phyloP scores from a whole-genome alignment of 169 alveolate species.

The Cryptosporidium viatorum region DNA sequence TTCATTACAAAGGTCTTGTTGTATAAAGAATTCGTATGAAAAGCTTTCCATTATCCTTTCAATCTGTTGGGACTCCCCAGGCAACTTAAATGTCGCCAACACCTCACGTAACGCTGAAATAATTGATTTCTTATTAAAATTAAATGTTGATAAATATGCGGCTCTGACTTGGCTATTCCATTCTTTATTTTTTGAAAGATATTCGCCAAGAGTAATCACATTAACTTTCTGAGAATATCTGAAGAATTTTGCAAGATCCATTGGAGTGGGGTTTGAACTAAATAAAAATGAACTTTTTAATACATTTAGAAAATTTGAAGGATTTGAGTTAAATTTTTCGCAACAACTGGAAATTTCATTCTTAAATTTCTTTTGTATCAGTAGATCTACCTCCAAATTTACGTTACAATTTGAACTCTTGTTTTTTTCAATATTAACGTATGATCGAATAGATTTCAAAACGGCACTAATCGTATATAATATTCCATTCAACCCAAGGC shows the following conservation, averaged over 20 bases:
- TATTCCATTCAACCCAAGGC: slow-evolving; percentile 58
- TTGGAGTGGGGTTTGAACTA: background rate
- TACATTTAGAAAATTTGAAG: slow-evolving; percentile 20
- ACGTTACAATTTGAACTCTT: background rate
- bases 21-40: slow-evolving; percentile 84
- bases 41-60: slow-evolving; percentile 91
- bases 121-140: slow-evolving; percentile 84
- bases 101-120: slow-evolving; percentile 87
- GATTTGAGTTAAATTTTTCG: slow-evolving; percentile 18
- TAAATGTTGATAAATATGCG: slow-evolving; percentile 83
- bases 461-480: background rate
- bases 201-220: slow-evolving; percentile 43
- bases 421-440: background rate
- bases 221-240: slow-evolving; percentile 36
- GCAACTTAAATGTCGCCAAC: slow-evolving; percentile 87
- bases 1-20: slow-evolving; percentile 62
- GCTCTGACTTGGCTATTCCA: slow-evolving; percentile 80
- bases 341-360: background rate
- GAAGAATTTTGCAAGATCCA: slow-evolving; percentile 34
- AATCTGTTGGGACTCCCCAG: slow-evolving; percentile 93
- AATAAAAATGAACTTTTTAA: background rate
- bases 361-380: slow-evolving; percentile 1
- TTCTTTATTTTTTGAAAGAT: slow-evolving; percentile 62
- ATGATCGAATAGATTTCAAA: background rate
- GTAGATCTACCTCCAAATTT: background rate